Conservation (phyloP, 768 basidiomycete genomes). For the Pluteus cervinus region DNA sequence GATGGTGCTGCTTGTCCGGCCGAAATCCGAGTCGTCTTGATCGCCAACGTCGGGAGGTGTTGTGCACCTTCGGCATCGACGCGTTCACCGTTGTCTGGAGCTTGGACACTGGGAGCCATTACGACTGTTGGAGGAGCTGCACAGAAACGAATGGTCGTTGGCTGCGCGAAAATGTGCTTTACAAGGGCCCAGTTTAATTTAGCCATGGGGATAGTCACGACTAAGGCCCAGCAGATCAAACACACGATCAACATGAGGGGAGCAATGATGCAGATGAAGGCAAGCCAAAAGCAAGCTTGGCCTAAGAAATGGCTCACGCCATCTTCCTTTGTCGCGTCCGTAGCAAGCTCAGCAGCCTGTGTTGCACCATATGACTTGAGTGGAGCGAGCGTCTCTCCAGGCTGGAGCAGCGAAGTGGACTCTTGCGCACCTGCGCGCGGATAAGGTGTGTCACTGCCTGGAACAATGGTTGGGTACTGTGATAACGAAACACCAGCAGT, state of each 20-base stretch:
- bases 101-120: constrained; percentile 24
- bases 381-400: constrained; percentile 45
- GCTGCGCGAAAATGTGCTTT: constrained; percentile 71
- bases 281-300: constrained; percentile 75
- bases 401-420: constrained; percentile 22
- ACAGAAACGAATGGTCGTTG: constrained; percentile 87
- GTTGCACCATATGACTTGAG: constrained; percentile 71
- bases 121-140: constrained; percentile 74
- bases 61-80: constrained; percentile 14
- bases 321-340: constrained; percentile 24
- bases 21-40: constrained; percentile 69
- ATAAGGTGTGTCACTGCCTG: constrained; percentile 22
- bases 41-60: constrained; percentile 43
- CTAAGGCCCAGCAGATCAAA: constrained; percentile 88
- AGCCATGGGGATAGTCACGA: constrained; percentile 97
- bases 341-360: constrained; percentile 19
- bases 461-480: constrained; percentile 38
- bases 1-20: constrained; percentile 89
- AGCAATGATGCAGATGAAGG: constrained; percentile 71
- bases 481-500: constrained; percentile 31
- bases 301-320: constrained; percentile 53
- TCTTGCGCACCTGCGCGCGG: constrained; percentile 29
- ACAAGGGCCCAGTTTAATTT: constrained; percentile 95
- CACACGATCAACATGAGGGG: constrained; percentile 88
- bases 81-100: constrained; percentile 18